Base-by-base conservation (phyloP, 257 asterid genomes). In the Solanum chmielewskii region DNA sequence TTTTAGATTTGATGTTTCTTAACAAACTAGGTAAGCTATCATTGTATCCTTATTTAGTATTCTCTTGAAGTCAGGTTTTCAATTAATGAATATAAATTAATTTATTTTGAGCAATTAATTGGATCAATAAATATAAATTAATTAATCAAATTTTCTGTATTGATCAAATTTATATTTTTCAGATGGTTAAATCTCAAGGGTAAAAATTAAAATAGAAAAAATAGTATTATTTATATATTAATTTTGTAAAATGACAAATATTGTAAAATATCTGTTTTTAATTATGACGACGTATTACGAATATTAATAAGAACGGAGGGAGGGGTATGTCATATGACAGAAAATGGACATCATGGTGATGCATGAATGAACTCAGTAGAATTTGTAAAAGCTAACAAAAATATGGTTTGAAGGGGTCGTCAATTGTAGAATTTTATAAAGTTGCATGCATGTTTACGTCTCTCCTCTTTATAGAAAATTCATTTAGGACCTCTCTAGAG, bases 281-380 rank as follows among this genome's bases (percentile, higher is more conserved):
- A 0, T 6, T 6, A 6, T 0, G 0, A 52, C 2, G 4, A 1
- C 1, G 6, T 37, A 37, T 5, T 37, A 37, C 39, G 39, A 16
- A 16, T 52, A 52, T 16, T 16, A 52, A 52, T 52, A 16, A 2
- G 0, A 6, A 52, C 13, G 47, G 4, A 3, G 56, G 56, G 56
- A 49, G 0, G 59, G 59, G 60, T 16, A n/a, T 39, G 52, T 60
- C 29, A 44, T 84, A 5, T 60, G 59, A 39, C 62, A 25, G 25
- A 64, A 62, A 84, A 64, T 84, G 86, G 60, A 62, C 42, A 29
- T 83, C 86, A 83, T 41, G 78, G 15, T 64, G 64, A 84, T 84
- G 86, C 76, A 49, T 49, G 85, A 52, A 27, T 6, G 15, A 69
- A 69, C 18, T n/a, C 25, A 68, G 18, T 13, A 68, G 74, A 68